Conservation (phyloP, 495 filamentous ascomycete species). For the Margaritispora aquatica region DNA sequence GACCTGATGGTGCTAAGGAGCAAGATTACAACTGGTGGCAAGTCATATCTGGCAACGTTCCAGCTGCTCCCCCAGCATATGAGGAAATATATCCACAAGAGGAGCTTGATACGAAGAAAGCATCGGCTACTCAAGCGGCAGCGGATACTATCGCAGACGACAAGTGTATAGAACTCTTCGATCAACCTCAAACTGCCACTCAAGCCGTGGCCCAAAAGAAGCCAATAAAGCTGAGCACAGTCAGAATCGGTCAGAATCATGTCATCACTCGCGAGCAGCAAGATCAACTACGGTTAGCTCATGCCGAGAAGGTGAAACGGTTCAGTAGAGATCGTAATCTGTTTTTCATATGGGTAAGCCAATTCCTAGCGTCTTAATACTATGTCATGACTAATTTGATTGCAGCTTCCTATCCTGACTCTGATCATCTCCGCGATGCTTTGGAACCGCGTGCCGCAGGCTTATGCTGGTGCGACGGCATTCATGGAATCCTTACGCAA, state of each 20-base stretch:
- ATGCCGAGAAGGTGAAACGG: conserved; percentile 69
- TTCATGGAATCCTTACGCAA: conserved; percentile 12
- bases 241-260: conserved; percentile 45
- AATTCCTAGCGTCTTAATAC: conserved; percentile 20
- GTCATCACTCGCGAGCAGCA: conserved; percentile 65
- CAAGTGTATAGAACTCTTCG: conserved; percentile 57
- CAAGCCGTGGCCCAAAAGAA: conserved; percentile 21
- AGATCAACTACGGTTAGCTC: conserved; percentile 62
- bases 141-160: conserved; percentile 60
- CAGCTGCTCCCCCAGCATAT: conserved; percentile 64
- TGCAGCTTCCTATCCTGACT: conserved; percentile 51
- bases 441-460: conserved; percentile 47
- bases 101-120: conserved; percentile 52
- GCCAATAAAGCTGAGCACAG: conserved; percentile 32
- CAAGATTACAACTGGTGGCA: conserved; percentile 64
- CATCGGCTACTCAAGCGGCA: conserved; percentile 52
- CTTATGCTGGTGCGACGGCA: conserved; percentile 6
- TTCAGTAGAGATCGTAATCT: conserved; percentile 70
- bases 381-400: conserved; percentile 19
- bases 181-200: conserved; percentile 30
- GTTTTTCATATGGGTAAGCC: conserved; percentile 76
- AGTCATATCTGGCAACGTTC: conserved; percentile 36
- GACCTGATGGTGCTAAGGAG: conserved; percentile 32
- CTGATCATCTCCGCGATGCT: conserved; percentile 60
- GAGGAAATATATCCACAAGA: conserved; percentile 68